Evolutionary conservation across 495 filamentous ascomycete genomes (phyloP).

Genomic region (Friedmanniomyces endolithicus): DNA sequence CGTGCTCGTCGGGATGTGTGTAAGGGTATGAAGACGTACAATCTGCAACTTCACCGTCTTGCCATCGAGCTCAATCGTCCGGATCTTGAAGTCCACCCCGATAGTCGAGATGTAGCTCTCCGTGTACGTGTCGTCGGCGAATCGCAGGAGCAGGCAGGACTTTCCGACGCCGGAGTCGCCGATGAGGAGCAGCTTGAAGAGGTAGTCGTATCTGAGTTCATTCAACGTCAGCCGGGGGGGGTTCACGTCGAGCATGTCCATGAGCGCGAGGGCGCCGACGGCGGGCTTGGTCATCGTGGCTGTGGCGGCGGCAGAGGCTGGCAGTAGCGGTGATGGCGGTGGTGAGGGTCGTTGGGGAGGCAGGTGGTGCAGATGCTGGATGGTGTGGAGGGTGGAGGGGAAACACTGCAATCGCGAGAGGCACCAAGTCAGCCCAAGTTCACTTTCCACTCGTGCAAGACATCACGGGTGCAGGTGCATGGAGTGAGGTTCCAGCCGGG

Average conservation of each 20-base stretch:
- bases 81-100: conserved; percentile 99
- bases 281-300: background rate
- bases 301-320: too few species aligned
- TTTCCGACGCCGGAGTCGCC: conserved; percentile 99
- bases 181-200: conserved; percentile 99
- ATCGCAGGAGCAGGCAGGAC: conserved; percentile 93
- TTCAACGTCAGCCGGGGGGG: background rate
- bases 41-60: conserved; percentile 99
- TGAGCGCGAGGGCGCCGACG: background rate
- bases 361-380: background rate
- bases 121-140: conserved; percentile 99
- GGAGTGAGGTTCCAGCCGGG: background rate
- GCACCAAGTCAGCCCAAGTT: background rate
- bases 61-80: conserved; percentile 95
- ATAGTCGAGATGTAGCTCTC: conserved; percentile 99
- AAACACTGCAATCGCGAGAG: background rate
- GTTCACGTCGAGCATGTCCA: background rate
- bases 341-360: background rate
- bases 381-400: too few species aligned
- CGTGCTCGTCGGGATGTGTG: background rate
- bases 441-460: background rate
- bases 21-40: conserved; percentile 45
- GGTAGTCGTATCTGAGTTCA: conserved; percentile 88
- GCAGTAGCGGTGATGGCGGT: background rate
- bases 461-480: background rate